phyloP scores from a whole-genome alignment of 2,329 filamentous ascomycete genomes.

The Dichotomopilus funicola region DNA sequence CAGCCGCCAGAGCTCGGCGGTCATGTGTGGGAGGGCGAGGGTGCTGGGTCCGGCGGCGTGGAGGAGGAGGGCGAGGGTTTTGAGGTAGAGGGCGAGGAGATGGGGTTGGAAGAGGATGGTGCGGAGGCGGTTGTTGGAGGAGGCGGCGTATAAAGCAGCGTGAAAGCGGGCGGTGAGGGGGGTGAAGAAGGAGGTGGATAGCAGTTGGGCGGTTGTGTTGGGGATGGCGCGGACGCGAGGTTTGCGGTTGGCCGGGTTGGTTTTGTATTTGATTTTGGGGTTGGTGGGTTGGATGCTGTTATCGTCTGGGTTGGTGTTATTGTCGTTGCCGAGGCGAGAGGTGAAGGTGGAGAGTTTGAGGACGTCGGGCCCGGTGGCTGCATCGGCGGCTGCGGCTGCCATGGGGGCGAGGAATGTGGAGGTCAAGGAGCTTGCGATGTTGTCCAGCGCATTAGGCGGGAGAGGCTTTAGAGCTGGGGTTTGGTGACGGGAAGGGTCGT shows the following conservation, averaged over 20 bases:
- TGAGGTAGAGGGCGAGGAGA: constrained; percentile 72
- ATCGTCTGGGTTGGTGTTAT: constrained; percentile 17
- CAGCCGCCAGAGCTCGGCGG: constrained; percentile 76
- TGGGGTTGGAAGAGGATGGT: constrained; percentile 67
- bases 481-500: constrained; percentile 24
- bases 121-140: constrained; percentile 29
- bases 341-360: constrained; percentile 89
- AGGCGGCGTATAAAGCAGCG: constrained; percentile 44
- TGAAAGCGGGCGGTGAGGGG: constrained; percentile 78
- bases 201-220: constrained; percentile 71
- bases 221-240: constrained; percentile 52
- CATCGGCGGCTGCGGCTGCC: constrained; percentile 74
- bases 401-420: constrained; percentile 72
- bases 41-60: constrained; percentile 79
- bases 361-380: constrained; percentile 68
- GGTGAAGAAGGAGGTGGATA: constrained; percentile 75
- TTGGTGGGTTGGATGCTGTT: constrained; percentile 8
- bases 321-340: constrained; percentile 51
- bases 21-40: constrained; percentile 69
- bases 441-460: constrained; percentile 56
- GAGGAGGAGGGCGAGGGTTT: constrained; percentile 76
- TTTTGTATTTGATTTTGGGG: constrained; percentile 25
- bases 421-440: constrained; percentile 61
- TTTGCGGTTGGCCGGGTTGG: constrained; percentile 8
- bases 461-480: constrained; percentile 43